Conservation (phyloP, 495 filamentous ascomycete species). For the Trichoderma erinaceum region DNA sequence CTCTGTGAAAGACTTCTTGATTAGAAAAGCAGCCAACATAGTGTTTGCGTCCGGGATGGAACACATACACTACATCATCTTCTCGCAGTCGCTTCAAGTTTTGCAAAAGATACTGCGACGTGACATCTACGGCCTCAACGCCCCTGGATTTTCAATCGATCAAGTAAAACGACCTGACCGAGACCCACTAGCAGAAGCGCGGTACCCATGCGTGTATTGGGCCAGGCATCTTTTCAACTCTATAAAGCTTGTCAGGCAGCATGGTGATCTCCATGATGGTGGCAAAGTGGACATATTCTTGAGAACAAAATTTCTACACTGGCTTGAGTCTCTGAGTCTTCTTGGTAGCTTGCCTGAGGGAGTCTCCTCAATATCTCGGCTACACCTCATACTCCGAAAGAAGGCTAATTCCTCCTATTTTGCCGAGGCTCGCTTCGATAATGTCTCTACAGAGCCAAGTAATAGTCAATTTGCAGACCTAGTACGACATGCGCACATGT, state of each 20-base stretch:
- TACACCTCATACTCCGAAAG: not conserved
- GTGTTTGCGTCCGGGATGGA: slow-evolving; percentile 22
- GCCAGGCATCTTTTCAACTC: slow-evolving; percentile 26
- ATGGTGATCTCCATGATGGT: not conserved
- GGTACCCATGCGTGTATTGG: slow-evolving; percentile 37
- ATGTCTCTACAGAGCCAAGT: not conserved
- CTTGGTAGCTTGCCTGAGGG: not conserved
- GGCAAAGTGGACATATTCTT: not conserved
- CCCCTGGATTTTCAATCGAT: slow-evolving; percentile 7
- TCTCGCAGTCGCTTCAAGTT: slow-evolving; percentile 25
- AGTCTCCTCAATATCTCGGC: not conserved
- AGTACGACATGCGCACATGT: slow-evolving; percentile 17
- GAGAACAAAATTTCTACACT: slow-evolving; percentile 11
- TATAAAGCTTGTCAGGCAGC: not conserved
- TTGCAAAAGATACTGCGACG: slow-evolving; percentile 18
- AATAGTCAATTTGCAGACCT: not conserved
- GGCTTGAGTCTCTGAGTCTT: slow-evolving; percentile 16
- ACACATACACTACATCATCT: slow-evolving; percentile 27
- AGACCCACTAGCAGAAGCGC: slow-evolving; percentile 27
- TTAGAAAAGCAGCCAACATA: not conserved
- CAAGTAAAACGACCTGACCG: slow-evolving; percentile 18
- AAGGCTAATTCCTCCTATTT: not conserved
- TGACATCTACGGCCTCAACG: not conserved
- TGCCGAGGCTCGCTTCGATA: not conserved
- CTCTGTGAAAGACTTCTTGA: slow-evolving; percentile 40